Conservation (phyloP, 192 early-diverging fungal genomes). For the Linnemannia exigua region DNA sequence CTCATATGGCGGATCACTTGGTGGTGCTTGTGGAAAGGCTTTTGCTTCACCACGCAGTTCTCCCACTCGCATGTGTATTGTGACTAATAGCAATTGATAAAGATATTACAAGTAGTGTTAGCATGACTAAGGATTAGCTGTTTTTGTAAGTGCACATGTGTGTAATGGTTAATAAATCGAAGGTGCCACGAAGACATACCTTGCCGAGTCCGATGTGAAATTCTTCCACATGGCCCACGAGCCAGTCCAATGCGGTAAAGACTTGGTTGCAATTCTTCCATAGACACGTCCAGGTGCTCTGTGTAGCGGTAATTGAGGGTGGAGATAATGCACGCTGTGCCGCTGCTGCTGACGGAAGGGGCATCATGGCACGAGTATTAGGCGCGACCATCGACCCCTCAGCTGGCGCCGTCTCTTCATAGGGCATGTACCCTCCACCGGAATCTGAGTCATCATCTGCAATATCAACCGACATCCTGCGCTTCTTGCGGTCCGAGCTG, state of each 20-base stretch:
- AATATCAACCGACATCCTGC: conserved; percentile 18
- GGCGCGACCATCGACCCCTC: conserved; percentile 10
- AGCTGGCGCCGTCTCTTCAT: not conserved
- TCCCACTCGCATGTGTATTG: conserved; percentile 61
- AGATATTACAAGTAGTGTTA: not conserved
- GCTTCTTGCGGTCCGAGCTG: conserved; percentile 23
- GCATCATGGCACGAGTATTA: not conserved
- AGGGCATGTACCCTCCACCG: not conserved
- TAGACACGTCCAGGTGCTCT: conserved; percentile 49
- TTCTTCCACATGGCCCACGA: conserved; percentile 63
- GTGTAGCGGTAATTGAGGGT: not conserved
- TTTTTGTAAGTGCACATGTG: not conserved
- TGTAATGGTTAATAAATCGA: not conserved
- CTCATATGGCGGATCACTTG: conserved; percentile 71
- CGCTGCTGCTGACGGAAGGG: not conserved
- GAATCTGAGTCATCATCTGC: conserved; percentile 17
- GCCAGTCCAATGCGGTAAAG: conserved; percentile 48
- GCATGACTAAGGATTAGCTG: not conserved
- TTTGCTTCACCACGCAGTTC: conserved; percentile 58
- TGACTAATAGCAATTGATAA: conserved; percentile 21
- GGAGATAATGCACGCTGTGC: not conserved
- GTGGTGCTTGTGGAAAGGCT: conserved; percentile 76
- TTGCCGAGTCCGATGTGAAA: conserved; percentile 68
- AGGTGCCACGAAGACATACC: conserved; percentile 27
- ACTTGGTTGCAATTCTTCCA: conserved; percentile 63